Evolutionary conservation across 73 alveolate genomes (phyloP).

Genomic region (Paramecium bursaria): DNA sequence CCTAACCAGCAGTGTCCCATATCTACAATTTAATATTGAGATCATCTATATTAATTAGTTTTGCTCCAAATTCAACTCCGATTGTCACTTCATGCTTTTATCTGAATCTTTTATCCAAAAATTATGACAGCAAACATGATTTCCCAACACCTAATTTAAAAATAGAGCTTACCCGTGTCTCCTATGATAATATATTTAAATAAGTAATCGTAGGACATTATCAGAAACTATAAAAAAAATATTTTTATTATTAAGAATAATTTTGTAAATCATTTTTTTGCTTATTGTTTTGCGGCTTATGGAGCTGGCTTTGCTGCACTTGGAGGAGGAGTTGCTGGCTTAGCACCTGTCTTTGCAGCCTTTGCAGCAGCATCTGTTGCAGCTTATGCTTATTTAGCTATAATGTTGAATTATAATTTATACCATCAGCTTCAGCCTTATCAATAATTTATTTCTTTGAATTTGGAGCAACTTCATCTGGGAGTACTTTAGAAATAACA

Average conservation of each 20-base stretch:
- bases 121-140: slow-evolving; percentile 86
- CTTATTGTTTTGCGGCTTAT: no score
- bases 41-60: slow-evolving; percentile 79
- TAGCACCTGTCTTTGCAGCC: slow-evolving; percentile 46
- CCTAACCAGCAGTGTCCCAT: slow-evolving; percentile 80
- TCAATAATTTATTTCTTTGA: slow-evolving; percentile 58
- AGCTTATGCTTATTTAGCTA: slow-evolving; percentile 30
- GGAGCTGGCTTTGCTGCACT: no score
- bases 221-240: no score
- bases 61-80: slow-evolving; percentile 96
- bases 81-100: slow-evolving; percentile 89
- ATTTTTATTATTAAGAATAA: no score
- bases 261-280: no score
- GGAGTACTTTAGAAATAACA: slow-evolving; percentile 77
- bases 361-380: slow-evolving; percentile 58
- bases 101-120: slow-evolving; percentile 89
- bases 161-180: slow-evolving; percentile 76
- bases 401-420: background rate
- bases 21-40: slow-evolving; percentile 79
- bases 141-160: slow-evolving; percentile 84
- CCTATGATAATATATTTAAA: slow-evolving; percentile 88
- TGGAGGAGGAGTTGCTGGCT: no score
- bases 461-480: slow-evolving; percentile 72
- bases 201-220: slow-evolving; percentile 76
- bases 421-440: slow-evolving; percentile 60